Base-by-base conservation (phyloP, 306 rosid species). In the Pterocarpus macrocarpus region DNA sequence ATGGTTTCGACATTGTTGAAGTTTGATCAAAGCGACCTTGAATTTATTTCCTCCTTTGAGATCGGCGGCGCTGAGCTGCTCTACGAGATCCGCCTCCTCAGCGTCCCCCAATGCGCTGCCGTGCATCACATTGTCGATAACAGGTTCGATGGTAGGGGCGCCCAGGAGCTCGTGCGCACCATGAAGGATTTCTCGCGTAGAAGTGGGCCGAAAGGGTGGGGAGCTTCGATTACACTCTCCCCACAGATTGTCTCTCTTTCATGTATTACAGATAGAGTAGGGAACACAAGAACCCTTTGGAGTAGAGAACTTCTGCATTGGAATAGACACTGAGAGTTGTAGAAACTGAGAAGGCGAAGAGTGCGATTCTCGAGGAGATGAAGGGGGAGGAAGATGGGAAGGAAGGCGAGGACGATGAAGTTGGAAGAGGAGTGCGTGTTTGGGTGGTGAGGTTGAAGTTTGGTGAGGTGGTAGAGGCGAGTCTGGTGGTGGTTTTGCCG, bases 401-500 rank as follows among this genome's bases (percentile, higher is more conserved):
- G 28, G 88, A 55, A 4, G 86, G 3, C 0, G 13, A 11, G 4
- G 87, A 5, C 1, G 87, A 8, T 0, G 86, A 0, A 3, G 32
- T 4, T 2, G 72, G 13, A 11, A 7, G 0, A 0, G 87, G 4
- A 9, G 81, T 81, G 41, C 72, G 16, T 61, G 97, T 95, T 73
- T 94, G 94, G 5, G 97, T 95, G 44, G 99, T 95, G 83, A 87
- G 99, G 85, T 7, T 93, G 90, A 85, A 82, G 86, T 80, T 82
- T 4, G 99, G 99, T 3, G 99, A 95, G 85, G 97, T 91, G 43
- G 97, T 93, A 14, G 97, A 87, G 77, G 90, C 97, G 0, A 89
- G 50, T 12, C 62, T 79, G 0, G 99, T 95, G 73, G 87, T 85
- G 28, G 85, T 91, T 7, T 47, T 95, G 50, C 99, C 99, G 0